Conservation (phyloP, 441 rosid genomes). For the Gossypium aridum region DNA sequence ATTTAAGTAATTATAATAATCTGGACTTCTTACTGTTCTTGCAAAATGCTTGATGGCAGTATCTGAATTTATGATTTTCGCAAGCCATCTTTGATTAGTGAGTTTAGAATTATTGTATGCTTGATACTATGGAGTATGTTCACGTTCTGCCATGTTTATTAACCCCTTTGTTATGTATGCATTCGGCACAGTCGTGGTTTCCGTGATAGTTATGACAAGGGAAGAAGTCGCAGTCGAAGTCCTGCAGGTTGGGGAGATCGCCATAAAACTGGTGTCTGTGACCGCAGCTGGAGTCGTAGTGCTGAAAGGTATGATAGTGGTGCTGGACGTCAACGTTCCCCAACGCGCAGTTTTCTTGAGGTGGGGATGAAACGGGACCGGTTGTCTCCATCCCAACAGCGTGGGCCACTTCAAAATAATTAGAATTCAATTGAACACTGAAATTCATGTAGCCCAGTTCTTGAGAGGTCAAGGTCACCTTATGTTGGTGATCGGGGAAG, state of each 20-base stretch:
- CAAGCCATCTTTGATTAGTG: not conserved
- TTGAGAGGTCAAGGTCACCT: not conserved
- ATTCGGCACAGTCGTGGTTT: slow-evolving; percentile 36
- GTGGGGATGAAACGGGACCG: slow-evolving; percentile 52
- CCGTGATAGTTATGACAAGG: slow-evolving; percentile 27
- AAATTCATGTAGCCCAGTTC: slow-evolving; percentile 6
- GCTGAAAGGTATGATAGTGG: slow-evolving; percentile 45
- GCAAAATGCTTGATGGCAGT: not conserved
- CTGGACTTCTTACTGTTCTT: not conserved
- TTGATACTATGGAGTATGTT: not conserved
- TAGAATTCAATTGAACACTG: slow-evolving; percentile 1
- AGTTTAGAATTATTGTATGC: not conserved
- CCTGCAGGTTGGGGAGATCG: slow-evolving; percentile 38
- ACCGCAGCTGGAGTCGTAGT: slow-evolving; percentile 48
- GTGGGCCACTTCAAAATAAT: slow-evolving; percentile 4
- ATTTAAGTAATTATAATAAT: not conserved
- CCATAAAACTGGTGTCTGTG: slow-evolving; percentile 23
- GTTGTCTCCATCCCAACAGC: slow-evolving; percentile 15
- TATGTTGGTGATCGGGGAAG: not conserved
- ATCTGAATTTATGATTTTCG: not conserved
- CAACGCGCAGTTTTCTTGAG: slow-evolving; percentile 55
- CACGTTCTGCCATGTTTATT: not conserved
- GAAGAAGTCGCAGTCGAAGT: slow-evolving; percentile 24
- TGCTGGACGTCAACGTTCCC: slow-evolving; percentile 20
- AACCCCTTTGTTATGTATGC: not conserved